A percentile compares a stretch with the other conserved stretches of the same genome.
Conservation (phyloP, 768 basidiomycete genomes). For the Boletus vinaceobasis region DNA sequence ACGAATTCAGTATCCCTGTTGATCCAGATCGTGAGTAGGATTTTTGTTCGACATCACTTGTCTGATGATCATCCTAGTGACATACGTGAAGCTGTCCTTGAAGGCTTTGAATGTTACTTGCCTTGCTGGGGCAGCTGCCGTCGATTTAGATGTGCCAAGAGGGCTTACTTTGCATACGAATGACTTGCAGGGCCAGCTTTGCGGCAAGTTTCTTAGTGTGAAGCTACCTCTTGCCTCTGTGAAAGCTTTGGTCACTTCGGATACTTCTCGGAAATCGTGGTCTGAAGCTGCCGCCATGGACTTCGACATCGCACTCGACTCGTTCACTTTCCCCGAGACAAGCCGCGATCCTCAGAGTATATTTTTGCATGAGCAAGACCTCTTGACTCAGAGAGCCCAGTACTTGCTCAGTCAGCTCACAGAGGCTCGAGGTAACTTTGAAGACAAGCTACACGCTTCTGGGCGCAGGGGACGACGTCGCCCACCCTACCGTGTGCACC, state of each 20-base stretch:
- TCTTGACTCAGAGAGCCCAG: slow-evolving; percentile 57
- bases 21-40: slow-evolving; percentile 73
- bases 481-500: slow-evolving; percentile 29
- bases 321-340: slow-evolving; percentile 61
- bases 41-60: background rate
- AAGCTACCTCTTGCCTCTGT: slow-evolving; percentile 49
- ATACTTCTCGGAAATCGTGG: slow-evolving; percentile 49
- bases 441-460: background rate
- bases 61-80: slow-evolving; percentile 50
- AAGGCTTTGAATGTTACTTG: slow-evolving; percentile 54
- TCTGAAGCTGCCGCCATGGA: slow-evolving; percentile 56
- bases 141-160: slow-evolving; percentile 50
- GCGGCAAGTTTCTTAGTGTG: slow-evolving; percentile 62
- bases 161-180: slow-evolving; percentile 72
- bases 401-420: slow-evolving; percentile 43
- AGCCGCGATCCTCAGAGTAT: slow-evolving; percentile 53
- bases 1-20: slow-evolving; percentile 53
- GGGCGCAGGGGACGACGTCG: slow-evolving; percentile 2
- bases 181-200: slow-evolving; percentile 66
- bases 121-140: slow-evolving; percentile 48
- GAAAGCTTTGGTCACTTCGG: slow-evolving; percentile 48
- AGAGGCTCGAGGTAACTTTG: slow-evolving; percentile 12
- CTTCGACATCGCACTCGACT: slow-evolving; percentile 60
- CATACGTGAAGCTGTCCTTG: slow-evolving; percentile 72
- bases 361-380: slow-evolving; percentile 73